Percentiles rank a stretch among this genome's conserved stretches.
These are phyloP conservation scores for Dysphania ambrosioides DNA, from an alignment of 148 eudicot genomes.

Conservation along the genomic window DNA sequence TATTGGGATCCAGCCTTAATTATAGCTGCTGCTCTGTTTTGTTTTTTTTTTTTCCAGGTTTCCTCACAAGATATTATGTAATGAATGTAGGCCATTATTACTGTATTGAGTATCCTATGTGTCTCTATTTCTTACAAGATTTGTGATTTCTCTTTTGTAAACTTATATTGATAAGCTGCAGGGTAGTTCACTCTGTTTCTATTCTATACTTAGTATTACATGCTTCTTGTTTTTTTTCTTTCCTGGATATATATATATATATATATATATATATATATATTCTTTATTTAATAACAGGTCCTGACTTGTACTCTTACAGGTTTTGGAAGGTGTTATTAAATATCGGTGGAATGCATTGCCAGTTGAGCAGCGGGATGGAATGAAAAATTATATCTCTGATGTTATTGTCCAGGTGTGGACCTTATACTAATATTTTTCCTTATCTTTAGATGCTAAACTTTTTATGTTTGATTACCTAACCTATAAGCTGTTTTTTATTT, in stretches of 20 bases:
- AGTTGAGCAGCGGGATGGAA: conserved; percentile 88
- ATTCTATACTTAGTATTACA: too few species aligned
- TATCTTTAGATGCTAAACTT: too few species aligned
- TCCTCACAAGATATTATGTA: neutral
- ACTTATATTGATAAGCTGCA: neutral
- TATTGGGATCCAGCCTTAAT: neutral
- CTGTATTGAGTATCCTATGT: neutral
- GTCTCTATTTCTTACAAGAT: neutral
- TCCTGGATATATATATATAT: neutral
- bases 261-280: neutral
- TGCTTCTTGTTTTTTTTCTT: too few species aligned
- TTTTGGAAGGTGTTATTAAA: conserved; percentile 94
- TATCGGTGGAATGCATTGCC: conserved; percentile 99
- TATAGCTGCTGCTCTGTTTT: neutral
- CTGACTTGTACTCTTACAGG: conserved; percentile 37
- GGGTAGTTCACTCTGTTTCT: neutral
- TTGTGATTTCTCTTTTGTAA: neutral
- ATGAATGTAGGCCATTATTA: neutral
- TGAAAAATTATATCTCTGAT: conserved; percentile 94
- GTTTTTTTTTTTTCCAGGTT: neutral
- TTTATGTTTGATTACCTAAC: too few species aligned
- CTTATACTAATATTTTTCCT: neutral
- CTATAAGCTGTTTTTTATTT: neutral
- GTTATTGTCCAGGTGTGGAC: conserved; percentile 81
- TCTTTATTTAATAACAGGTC: neutral